These are phyloP conservation scores for Oryza longistaminata DNA, from an alignment of 176 grass and related monocot species.

Conservation along the genomic window DNA sequence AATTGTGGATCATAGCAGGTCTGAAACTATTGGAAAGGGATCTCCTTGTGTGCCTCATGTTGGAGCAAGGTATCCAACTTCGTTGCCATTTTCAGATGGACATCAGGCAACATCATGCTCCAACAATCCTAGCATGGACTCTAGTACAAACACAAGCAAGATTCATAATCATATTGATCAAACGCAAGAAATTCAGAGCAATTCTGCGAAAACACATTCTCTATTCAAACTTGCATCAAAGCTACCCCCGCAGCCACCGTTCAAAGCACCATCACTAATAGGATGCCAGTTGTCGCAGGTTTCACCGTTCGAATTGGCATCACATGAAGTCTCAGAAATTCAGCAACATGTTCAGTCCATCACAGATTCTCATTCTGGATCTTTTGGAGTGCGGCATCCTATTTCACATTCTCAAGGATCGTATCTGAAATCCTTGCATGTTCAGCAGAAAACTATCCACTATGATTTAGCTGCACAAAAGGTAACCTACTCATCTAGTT, in stretches of 20 bases:
- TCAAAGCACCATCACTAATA: not conserved
- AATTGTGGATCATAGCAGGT: not conserved
- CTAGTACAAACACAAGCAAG: not conserved
- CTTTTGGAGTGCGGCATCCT: not conserved
- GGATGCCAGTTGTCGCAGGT: not conserved
- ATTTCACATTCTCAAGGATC: not conserved
- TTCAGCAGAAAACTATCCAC: not conserved
- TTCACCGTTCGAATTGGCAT: not conserved
- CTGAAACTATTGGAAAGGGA: not conserved
- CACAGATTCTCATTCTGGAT: slow-evolving; percentile 7
- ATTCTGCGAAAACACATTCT: slow-evolving; percentile 1
- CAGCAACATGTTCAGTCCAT: not conserved
- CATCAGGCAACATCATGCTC: not conserved
- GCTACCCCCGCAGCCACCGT: not conserved
- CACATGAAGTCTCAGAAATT: slow-evolving; percentile 6
- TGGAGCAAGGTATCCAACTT: not conserved
- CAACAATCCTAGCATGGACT: not conserved
- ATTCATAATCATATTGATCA: not conserved
- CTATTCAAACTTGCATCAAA: not conserved
- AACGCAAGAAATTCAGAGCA: not conserved
- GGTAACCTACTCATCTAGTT: not conserved
- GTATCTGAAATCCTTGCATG: not conserved
- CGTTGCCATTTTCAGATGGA: not conserved
- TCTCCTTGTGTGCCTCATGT: not conserved
- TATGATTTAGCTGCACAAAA: slow-evolving; percentile 16